These are phyloP conservation scores for Combretum micranthum DNA, from an alignment of 345 rosid species.

Conservation along the genomic window DNA sequence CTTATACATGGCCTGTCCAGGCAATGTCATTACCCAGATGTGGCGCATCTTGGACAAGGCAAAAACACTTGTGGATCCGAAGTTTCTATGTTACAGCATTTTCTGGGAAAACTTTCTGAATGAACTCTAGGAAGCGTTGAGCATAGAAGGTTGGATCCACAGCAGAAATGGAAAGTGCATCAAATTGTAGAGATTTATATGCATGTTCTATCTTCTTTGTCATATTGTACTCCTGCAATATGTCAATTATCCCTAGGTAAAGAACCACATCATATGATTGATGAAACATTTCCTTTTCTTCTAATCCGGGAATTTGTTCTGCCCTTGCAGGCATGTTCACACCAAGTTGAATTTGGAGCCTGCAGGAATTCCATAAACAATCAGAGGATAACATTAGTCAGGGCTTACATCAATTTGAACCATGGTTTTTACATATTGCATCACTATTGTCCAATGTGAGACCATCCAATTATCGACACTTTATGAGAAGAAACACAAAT, in stretches of 20 bases:
- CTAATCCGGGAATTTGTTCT: slow-evolving; percentile 67
- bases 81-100: slow-evolving; percentile 15
- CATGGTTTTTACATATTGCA: no score
- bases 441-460: no score
- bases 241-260: slow-evolving; percentile 88
- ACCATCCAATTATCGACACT: no score
- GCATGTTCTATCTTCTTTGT: slow-evolving; percentile 87
- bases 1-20: no score
- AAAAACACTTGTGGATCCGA: no score
- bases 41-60: no score
- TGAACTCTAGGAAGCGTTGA: slow-evolving; percentile 74
- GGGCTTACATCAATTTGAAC: no score
- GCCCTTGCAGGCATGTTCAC: slow-evolving; percentile 99
- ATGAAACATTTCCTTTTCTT: slow-evolving; percentile 58
- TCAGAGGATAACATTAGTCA: no score
- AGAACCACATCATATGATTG: slow-evolving; percentile 79
- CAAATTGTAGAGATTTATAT: slow-evolving; percentile 85
- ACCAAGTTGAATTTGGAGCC: slow-evolving; percentile 92
- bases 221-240: slow-evolving; percentile 87
- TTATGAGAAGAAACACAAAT: no score
- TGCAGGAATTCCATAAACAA: slow-evolving; percentile 10
- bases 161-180: slow-evolving; percentile 76
- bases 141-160: slow-evolving; percentile 91
- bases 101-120: slow-evolving; percentile 67
- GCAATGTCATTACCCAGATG: no score